These are phyloP conservation scores for Shiraia sp. DNA, from an alignment of 2,329 filamentous ascomycete species.

Conservation along the genomic window DNA sequence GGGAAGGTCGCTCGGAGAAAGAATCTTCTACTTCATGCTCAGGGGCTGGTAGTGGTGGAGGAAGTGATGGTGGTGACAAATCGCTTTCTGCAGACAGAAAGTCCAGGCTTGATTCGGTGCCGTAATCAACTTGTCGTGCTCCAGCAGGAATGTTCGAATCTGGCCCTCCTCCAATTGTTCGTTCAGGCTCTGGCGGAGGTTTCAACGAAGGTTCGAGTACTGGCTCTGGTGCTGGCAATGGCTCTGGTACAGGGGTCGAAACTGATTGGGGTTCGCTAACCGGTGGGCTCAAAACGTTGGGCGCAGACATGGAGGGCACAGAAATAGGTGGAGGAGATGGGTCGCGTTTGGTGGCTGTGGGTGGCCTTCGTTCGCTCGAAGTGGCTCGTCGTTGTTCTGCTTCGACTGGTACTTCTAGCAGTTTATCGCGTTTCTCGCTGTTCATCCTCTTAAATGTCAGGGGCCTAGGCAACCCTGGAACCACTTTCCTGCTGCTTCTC, in stretches of 20 bases:
- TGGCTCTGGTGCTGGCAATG: too few relatives aligned
- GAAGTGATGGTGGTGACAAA: constrained; percentile 25
- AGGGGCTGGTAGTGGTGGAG: too few relatives aligned
- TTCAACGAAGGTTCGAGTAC: constrained; percentile 14
- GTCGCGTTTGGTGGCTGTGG: constrained; percentile 59
- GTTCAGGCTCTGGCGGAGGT: constrained; percentile 14
- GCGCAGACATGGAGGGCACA: constrained; percentile 45
- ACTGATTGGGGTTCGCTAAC: constrained; percentile 21
- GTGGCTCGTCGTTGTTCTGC: constrained; percentile 71
- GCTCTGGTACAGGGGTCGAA: constrained; percentile 26
- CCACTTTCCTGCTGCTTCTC: constrained; percentile 60
- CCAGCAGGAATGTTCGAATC: constrained; percentile 40
- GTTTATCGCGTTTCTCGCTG: constrained; percentile 75
- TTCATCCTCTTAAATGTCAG: constrained; percentile 82
- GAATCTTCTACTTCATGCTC: constrained; percentile 25
- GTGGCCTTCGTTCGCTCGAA: constrained; percentile 70
- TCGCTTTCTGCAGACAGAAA: constrained; percentile 16
- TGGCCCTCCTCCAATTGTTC: constrained; percentile 13
- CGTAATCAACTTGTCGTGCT: constrained; percentile 41
- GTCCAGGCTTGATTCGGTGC: constrained; percentile 27
- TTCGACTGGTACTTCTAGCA: constrained; percentile 67
- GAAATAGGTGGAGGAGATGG: constrained; percentile 46
- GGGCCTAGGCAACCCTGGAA: constrained; percentile 75
- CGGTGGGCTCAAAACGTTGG: constrained; percentile 42
- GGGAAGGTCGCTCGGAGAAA: constrained; percentile 36